Base-by-base conservation (phyloP, 2,329 filamentous ascomycete genomes). In the Botryosphaeria dothidea region DNA sequence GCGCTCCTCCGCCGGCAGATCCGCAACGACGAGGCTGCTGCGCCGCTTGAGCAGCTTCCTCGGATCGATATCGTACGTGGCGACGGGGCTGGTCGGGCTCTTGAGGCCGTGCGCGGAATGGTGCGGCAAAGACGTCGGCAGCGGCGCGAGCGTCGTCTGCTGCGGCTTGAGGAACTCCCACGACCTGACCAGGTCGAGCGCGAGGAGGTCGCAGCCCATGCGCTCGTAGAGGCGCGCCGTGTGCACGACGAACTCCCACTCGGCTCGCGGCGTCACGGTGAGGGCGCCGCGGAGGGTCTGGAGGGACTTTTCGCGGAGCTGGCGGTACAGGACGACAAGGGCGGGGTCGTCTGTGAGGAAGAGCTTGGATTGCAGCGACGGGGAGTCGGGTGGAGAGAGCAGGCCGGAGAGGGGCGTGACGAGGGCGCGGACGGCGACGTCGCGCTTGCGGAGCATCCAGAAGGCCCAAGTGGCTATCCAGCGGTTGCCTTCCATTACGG, bases 391-490 rank as follows among this genome's bases (percentile, higher is more conserved):
- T 0, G 87, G 90, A 66, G 89, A 86, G 8, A 95, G 79, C 1
- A 97, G 83, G 0, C 86, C 88, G 67, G 91, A 89, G 0, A 97
- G 86, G 0, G 93, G 93, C 1, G 90, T 92, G 90, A 64, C 90
- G 3, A 99, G 82, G 6, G 90, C 88, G 61, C 92, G 87, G 6
- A 97, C 92, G 5, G 94, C 91, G 83, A 93, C 91, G 69, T 96
- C 91, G 66, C 89, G 87, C 67, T 91, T 86, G 41, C 88, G 88
- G 4, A 98, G 83, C 84, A 97, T 92, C 90, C 92, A 96, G 74
- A 97, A 97, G 2, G 92, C 92, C 95, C 95, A 99, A 0, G 91
- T 95, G 11, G 93, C 92, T 66, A 97, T 86, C 94, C 95, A 99
- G 65, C 94, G 86, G 73, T 99, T 94, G 2, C 92, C 92, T 68